Evolutionary conservation across 306 rosid species (phyloP), one percentile per base, ranked within the genome.

Genomic region (Abrus pulchellus): DNA sequence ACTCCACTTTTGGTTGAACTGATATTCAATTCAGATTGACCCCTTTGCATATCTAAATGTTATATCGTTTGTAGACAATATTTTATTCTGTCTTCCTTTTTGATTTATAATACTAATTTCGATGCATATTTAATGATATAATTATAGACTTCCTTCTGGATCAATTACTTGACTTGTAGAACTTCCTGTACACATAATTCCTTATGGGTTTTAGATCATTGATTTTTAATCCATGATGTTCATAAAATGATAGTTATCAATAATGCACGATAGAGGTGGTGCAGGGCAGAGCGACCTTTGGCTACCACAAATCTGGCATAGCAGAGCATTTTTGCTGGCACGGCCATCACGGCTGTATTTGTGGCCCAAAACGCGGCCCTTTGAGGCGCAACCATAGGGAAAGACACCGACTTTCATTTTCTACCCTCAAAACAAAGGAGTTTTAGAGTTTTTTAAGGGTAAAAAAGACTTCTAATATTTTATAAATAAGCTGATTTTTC

Each of bases 121-220:
- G 43, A 8, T 68, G 44, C 50, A 62, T 63, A 27, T 76, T 49
- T 36, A 36, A 32, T 56, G 32, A 59, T 49, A 34, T 36, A 47
- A 54, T 54, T 54, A 20, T 27, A 14, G 33, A 74, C 5, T 8
- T 48, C 61, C 13, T 36, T 48, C 12, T 57, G 49, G 68, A 66
- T 83, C 45, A 33, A 30, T 71, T 45, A 20, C 5, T 3, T 34
- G 61, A 56, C 63, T 14, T 34, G 47, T 28, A 12, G 12, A 76
- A 62, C 38, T 78, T 83, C 34, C 14, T 57, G 14, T 50, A 41
- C 30, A 5, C 14, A 1, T 38, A 5, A 63, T n/a, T 63, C 45
- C n/a, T 27, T 77, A 52, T 62, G 66, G 38, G 32, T 77, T 70
- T 76, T 34, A 7, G 29, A 9, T 78, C 66, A 8, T 56, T 66